Evolutionary conservation across 2,329 filamentous ascomycete genomes (phyloP).

Genomic region (Penicillium expansum): DNA sequence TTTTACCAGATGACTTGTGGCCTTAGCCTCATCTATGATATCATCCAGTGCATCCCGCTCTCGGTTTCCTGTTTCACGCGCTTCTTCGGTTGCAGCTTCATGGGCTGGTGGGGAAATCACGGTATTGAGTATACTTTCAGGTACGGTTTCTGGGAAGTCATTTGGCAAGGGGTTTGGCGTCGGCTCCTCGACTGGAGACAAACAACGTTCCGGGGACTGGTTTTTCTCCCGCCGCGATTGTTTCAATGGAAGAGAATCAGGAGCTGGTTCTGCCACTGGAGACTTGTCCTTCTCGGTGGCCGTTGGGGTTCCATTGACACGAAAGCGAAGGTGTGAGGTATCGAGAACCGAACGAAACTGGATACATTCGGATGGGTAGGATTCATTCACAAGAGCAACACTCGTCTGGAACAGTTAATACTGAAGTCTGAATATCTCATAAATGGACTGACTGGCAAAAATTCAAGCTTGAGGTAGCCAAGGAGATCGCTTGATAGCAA

Average conservation of each 20-base stretch:
- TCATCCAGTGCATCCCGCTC: conserved; percentile 59
- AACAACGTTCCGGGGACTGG: conserved; percentile 17
- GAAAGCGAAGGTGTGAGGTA: conserved; percentile 53
- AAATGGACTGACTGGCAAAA: conserved; percentile 47
- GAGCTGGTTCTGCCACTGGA: conserved; percentile 5
- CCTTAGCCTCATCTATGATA: conserved; percentile 62
- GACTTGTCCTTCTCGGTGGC: conserved; percentile 12
- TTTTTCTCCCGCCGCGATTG: conserved; percentile 17
- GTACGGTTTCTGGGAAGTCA: neutral
- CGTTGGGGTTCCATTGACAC: conserved; percentile 30
- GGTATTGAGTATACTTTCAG: neutral
- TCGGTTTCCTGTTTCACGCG: conserved; percentile 1
- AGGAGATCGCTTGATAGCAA: conserved; percentile 65
- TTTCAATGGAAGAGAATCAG: conserved; percentile 32
- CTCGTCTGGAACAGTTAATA: conserved; percentile 27
- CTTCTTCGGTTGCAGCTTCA: neutral
- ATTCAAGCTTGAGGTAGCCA: conserved; percentile 51
- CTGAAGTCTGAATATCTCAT: neutral
- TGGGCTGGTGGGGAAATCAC: neutral
- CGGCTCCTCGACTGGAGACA: conserved; percentile 7
- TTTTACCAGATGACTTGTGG: conserved; percentile 56
- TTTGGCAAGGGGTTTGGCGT: neutral
- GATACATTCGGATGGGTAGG: conserved; percentile 68
- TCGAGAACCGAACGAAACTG: conserved; percentile 58
- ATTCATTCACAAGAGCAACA: conserved; percentile 62